Evolutionary conservation across 768 basidiomycete species (phyloP).

Genomic region (Hortiboletus campestris): DNA sequence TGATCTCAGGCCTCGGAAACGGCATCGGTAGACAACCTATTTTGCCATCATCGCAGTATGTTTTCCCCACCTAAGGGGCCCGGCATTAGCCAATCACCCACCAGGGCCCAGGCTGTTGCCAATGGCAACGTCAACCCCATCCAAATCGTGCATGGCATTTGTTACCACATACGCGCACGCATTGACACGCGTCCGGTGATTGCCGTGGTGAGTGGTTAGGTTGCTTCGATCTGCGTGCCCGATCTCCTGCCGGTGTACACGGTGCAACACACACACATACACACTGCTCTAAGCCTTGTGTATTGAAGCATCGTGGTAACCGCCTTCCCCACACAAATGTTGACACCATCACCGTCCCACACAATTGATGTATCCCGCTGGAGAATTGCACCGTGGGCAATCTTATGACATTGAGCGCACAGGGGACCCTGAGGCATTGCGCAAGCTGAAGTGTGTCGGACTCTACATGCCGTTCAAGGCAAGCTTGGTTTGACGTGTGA

Average conservation of each 20-base stretch:
- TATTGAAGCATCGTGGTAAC: slow-evolving; percentile 10
- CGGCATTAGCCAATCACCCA: not conserved
- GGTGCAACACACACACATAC: not conserved
- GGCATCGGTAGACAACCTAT: not conserved
- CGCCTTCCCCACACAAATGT: slow-evolving; percentile 1
- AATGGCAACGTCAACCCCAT: slow-evolving; percentile 8
- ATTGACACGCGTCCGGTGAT: slow-evolving; percentile 14
- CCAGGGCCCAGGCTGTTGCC: slow-evolving; percentile 10
- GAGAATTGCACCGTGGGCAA: not conserved
- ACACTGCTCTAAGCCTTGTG: not conserved
- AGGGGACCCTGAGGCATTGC: not conserved
- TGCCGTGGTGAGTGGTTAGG: slow-evolving; percentile 1
- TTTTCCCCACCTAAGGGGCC: not conserved
- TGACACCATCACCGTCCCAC: not conserved
- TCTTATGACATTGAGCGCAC: not conserved
- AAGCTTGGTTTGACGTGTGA: slow-evolving; percentile 10
- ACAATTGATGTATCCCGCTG: not conserved
- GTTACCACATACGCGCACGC: not conserved
- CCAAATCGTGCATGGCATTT: not conserved
- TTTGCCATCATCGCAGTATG: not conserved
- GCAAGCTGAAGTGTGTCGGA: not conserved
- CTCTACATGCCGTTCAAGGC: not conserved
- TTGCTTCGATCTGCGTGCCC: slow-evolving; percentile 5
- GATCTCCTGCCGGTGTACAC: not conserved
- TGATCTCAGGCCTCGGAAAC: not conserved